Evolutionary conservation across 208 protist genomes (phyloP).

Genomic region (Leishmania turanica): DNA sequence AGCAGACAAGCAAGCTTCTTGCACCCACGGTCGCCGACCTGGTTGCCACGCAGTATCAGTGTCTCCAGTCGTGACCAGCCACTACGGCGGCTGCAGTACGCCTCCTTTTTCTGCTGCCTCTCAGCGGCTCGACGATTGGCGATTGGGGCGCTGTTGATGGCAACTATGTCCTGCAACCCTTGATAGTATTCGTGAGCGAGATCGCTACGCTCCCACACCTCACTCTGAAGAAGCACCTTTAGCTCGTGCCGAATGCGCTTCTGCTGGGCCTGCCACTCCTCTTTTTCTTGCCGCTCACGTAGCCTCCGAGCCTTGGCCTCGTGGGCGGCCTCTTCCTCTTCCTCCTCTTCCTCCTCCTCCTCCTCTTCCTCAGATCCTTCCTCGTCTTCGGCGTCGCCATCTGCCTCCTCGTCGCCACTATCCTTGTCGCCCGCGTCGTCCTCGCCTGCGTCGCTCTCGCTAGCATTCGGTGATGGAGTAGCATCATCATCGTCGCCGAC

Average conservation of each 20-base stretch:
- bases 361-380: conserved; percentile 38
- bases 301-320: not conserved
- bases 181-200: conserved; percentile 6
- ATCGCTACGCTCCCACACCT: conserved; percentile 3
- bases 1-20: conserved; percentile 44
- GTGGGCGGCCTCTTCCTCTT: conserved; percentile 16
- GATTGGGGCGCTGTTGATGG: conserved; percentile 7
- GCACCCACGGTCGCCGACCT: conserved; percentile 61
- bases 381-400: conserved; percentile 5
- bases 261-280: conserved; percentile 6
- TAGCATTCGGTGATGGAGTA: not conserved
- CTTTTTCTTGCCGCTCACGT: conserved; percentile 5
- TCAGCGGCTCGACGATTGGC: conserved; percentile 28
- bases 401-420: conserved; percentile 5
- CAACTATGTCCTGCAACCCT: not conserved
- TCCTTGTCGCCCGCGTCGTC: conserved; percentile 11
- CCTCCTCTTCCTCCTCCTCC: conserved; percentile 10
- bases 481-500: conserved; percentile 19
- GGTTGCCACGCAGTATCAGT: conserved; percentile 71
- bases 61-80: conserved; percentile 80
- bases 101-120: conserved; percentile 46
- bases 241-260: conserved; percentile 13
- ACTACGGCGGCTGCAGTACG: conserved; percentile 65
- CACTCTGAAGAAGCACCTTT: conserved; percentile 7
- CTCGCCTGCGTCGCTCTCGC: conserved; percentile 4